Evolutionary conservation across 371 early-diverging fungal genomes (phyloP), one percentile per base, ranked within the genome.

Genomic region (Rhizomucor pusillus): DNA sequence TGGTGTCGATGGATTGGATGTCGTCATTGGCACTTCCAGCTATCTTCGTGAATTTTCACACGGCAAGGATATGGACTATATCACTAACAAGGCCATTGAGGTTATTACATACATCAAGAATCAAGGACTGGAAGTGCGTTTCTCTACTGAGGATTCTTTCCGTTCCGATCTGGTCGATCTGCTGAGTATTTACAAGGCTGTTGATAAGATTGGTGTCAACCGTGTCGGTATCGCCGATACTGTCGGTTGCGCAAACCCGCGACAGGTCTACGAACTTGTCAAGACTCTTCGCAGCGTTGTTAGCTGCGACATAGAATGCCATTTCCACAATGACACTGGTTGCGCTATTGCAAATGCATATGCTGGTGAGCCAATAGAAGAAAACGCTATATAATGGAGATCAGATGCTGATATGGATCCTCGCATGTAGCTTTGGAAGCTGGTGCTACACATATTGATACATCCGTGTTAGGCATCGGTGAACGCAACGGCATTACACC

Each of bases 221-320:
- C 90, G 97, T 49, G 97, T 96, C 49, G 97, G 97, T 56, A 92
- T 96, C 68, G 97, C 97, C n/a, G 97, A 96, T 71, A 96, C 97
- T 4, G 97, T 96, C 34, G 97, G 97, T 11, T 94, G 94, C 57
- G 97, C 97, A 47, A 90, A 91, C 68, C 95, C 97, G 43, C 88
- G 92, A 45, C 97, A 96, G 77, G 97, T 96, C 16, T 93, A 93
- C 57, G 95, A 96, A 57, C 84, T 96, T 36, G 94, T 96, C 57
- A 82, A 88, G 62, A 96, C 94, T 14, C 79, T 96, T 20, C 87
- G 97, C 52, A 80, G 87, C 50, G 92, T 94, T 35, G 93, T 96
- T 39, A 90, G 88, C 54, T 94, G 95, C 67, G 97, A 96, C 65
- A 96, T 96, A 57, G 97, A 96, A 73, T 90, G 92, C 70, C 97